Percentiles rank a stretch among this genome's conserved stretches.
phyloP scores from a whole-genome alignment of 768 basidiomycete genomes.

The Russula lepida region DNA sequence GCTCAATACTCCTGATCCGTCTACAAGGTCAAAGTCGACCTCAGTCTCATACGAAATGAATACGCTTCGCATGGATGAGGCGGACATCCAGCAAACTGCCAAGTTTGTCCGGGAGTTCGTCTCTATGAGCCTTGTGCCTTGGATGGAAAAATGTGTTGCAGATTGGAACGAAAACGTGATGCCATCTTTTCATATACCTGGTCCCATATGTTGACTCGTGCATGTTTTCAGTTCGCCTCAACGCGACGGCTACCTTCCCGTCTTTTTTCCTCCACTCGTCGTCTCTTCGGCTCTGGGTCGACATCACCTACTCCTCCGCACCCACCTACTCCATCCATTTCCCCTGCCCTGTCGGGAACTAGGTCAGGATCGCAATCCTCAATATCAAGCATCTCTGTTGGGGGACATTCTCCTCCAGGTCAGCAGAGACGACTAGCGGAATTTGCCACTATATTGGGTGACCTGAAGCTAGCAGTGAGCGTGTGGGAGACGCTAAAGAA shows the following conservation, averaged over 20 bases:
- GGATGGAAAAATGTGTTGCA: constrained; percentile 91
- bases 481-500: constrained; percentile 86
- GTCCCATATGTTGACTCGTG: neutral
- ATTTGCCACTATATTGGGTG: constrained; percentile 87
- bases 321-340: constrained; percentile 33
- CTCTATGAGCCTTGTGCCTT: constrained; percentile 83
- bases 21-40: constrained; percentile 1
- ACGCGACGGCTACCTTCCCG: constrained; percentile 74
- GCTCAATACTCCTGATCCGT: constrained; percentile 21
- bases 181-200: constrained; percentile 8
- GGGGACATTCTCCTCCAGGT: constrained; percentile 33
- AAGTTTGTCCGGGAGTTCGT: constrained; percentile 83
- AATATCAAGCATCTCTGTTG: constrained; percentile 23
- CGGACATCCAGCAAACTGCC: constrained; percentile 66
- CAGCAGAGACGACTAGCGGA: constrained; percentile 89
- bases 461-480: constrained; percentile 71
- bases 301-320: constrained; percentile 37
- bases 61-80: constrained; percentile 48
- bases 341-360: constrained; percentile 26
- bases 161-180: constrained; percentile 88
- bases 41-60: constrained; percentile 24
- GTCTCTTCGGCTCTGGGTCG: constrained; percentile 58
- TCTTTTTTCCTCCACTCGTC: constrained; percentile 78
- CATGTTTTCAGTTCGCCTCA: constrained; percentile 49
- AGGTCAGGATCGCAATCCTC: constrained; percentile 30